Conservation (phyloP, 2,329 filamentous ascomycete species). For the Penicillium griseofulvum region DNA sequence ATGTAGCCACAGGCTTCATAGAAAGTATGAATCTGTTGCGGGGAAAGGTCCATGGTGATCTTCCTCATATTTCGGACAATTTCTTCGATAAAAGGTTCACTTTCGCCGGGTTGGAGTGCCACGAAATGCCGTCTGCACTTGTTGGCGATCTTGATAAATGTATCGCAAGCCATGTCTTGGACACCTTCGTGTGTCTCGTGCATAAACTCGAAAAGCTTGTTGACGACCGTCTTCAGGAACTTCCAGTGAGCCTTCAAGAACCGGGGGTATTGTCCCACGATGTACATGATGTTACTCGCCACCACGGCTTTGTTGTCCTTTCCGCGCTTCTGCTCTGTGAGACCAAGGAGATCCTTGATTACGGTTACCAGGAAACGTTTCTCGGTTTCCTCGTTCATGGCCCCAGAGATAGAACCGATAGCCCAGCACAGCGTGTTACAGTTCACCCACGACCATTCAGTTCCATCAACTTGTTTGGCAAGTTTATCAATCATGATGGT, state of each 20-base stretch:
- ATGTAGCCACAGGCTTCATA: conserved; percentile 99
- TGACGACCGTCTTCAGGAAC: conserved; percentile 98
- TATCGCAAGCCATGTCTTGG: conserved; percentile 99
- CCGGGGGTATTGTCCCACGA: conserved; percentile 95
- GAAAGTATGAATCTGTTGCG: conserved; percentile 97
- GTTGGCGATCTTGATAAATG: conserved; percentile 98
- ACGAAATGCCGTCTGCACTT: conserved; percentile 98
- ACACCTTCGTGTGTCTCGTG: conserved; percentile 99
- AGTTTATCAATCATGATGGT: conserved; percentile 99
- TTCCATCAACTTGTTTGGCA: conserved; percentile 87
- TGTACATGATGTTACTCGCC: conserved; percentile 99
- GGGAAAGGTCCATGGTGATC: conserved; percentile 91
- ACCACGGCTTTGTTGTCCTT: conserved; percentile 99
- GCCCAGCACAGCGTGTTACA: conserved; percentile 99
- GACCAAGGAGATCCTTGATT: conserved; percentile 92
- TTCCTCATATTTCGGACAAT: conserved; percentile 94
- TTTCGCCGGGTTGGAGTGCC: conserved; percentile 88
- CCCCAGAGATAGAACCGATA: conserved; percentile 95
- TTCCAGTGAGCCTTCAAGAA: conserved; percentile 99
- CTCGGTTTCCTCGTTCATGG: conserved; percentile 99
- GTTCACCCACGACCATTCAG: conserved; percentile 99
- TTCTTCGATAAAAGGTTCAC: conserved; percentile 96
- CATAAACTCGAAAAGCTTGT: conserved; percentile 99
- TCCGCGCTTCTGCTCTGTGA: conserved; percentile 98
- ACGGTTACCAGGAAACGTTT: conserved; percentile 98